Conservation (phyloP, 345 rosid species). For the Punica granatum region DNA sequence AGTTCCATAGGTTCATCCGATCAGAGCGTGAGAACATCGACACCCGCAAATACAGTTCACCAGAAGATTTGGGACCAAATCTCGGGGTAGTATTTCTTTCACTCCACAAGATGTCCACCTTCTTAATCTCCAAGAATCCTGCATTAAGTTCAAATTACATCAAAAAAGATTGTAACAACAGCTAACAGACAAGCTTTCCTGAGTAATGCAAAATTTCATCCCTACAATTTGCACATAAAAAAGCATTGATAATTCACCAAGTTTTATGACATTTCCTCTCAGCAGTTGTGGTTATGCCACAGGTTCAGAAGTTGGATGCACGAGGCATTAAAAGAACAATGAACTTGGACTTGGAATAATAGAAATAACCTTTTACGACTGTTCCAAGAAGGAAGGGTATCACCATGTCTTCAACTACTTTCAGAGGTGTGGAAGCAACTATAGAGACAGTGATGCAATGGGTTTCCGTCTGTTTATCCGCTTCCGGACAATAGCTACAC, state of each 20-base stretch:
- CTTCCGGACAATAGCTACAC: slow-evolving; percentile 34
- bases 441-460: slow-evolving; percentile 47
- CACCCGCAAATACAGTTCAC: slow-evolving; percentile 79
- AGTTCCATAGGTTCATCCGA: slow-evolving; percentile 49
- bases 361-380: slow-evolving; percentile 40
- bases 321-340: neutral
- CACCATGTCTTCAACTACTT: slow-evolving; percentile 28
- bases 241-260: too few species aligned
- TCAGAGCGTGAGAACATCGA: slow-evolving; percentile 40
- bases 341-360: neutral
- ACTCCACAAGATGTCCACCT: slow-evolving; percentile 74
- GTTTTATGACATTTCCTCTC: neutral
- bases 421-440: slow-evolving; percentile 25
- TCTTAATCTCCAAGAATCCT: slow-evolving; percentile 74
- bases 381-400: slow-evolving; percentile 61
- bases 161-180: slow-evolving; percentile 4
- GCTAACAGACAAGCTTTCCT: neutral
- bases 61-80: slow-evolving; percentile 18
- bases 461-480: slow-evolving; percentile 25
- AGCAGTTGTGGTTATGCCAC: neutral
- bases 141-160: slow-evolving; percentile 14
- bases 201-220: neutral
- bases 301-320: too few species aligned
- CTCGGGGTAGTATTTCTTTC: slow-evolving; percentile 37
- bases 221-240: too few species aligned